phyloP scores from a whole-genome alignment of 257 asterid genomes.

The Perilla frutescens region DNA sequence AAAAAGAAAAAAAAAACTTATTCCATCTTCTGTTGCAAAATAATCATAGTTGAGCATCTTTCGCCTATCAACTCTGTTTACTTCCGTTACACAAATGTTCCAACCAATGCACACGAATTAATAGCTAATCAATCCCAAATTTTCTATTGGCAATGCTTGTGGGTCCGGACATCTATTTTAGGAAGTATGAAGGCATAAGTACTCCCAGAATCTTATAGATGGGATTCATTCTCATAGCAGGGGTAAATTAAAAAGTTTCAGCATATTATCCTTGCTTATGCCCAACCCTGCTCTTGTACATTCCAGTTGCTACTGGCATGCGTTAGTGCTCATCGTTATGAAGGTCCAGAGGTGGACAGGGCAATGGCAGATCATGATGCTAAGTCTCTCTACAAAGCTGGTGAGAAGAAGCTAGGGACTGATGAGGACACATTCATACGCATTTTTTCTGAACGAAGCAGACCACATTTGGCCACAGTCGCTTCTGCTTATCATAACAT shows the following conservation, averaged over 20 bases:
- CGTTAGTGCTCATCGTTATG: slow-evolving; percentile 59
- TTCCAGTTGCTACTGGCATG: slow-evolving; percentile 78
- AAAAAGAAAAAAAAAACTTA: no score
- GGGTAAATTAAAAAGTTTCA: neutral
- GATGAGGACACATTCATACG: slow-evolving; percentile 79
- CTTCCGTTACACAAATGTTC: no score
- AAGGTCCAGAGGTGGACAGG: slow-evolving; percentile 90
- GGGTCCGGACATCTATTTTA: neutral
- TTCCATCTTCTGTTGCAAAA: no score
- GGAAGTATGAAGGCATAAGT: no score
- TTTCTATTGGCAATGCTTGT: no score
- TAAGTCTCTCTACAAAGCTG: slow-evolving; percentile 84
- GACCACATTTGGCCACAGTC: slow-evolving; percentile 77
- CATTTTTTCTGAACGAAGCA: slow-evolving; percentile 74
- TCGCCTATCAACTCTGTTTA: no score
- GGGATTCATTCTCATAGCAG: slow-evolving; percentile 4
- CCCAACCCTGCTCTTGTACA: neutral
- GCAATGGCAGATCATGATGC: slow-evolving; percentile 79
- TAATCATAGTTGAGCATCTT: no score
- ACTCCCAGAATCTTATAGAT: neutral
- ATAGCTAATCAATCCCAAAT: no score
- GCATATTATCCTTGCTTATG: slow-evolving; percentile 7
- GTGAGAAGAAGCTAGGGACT: slow-evolving; percentile 89
- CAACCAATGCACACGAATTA: no score
- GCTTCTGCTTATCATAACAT: slow-evolving; percentile 63